A percentile compares a stretch with the other conserved stretches of the same genome.
Evolutionary conservation across 75 land plant genomes (phyloP).

Genomic region (Isoetes taiwanensis): DNA sequence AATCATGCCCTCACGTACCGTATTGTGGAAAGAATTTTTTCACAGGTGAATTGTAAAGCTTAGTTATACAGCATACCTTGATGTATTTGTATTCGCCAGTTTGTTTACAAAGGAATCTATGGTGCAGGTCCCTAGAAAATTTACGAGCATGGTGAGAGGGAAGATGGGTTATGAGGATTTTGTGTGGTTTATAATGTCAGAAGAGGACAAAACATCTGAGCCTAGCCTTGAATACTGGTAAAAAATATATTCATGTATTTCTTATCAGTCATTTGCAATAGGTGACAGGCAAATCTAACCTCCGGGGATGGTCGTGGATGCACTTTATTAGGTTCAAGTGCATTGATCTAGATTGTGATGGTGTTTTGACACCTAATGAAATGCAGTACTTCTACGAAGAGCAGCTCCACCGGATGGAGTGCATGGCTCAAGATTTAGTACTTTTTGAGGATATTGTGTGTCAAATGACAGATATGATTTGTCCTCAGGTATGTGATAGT

Average conservation of each 20-base stretch:
- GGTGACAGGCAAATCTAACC: background rate
- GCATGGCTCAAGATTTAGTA: slow-evolving; percentile 96
- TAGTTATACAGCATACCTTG: background rate
- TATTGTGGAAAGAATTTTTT: slow-evolving; percentile 88
- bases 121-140: slow-evolving; percentile 66
- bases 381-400: slow-evolving; percentile 98
- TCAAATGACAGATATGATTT: slow-evolving; percentile 93
- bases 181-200: slow-evolving; percentile 88
- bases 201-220: slow-evolving; percentile 95
- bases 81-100: slow-evolving; percentile 5
- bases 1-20: slow-evolving; percentile 86
- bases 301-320: background rate
- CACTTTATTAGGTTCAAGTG: slow-evolving; percentile 76
- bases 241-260: background rate
- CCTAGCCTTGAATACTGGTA: slow-evolving; percentile 96
- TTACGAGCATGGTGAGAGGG: slow-evolving; percentile 61
- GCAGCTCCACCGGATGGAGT: slow-evolving; percentile 98
- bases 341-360: slow-evolving; percentile 92
- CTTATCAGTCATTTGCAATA: background rate
- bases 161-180: slow-evolving; percentile 99
- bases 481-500: slow-evolving; percentile 51
- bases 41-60: slow-evolving; percentile 41
- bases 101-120: too few relatives aligned
- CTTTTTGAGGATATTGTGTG: slow-evolving; percentile 94
- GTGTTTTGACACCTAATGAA: slow-evolving; percentile 73